Evolutionary conservation across 192 early-diverging fungal species (phyloP), one percentile per base, ranked within the genome.

Genomic region (Phlyctochytrium bullatum): DNA sequence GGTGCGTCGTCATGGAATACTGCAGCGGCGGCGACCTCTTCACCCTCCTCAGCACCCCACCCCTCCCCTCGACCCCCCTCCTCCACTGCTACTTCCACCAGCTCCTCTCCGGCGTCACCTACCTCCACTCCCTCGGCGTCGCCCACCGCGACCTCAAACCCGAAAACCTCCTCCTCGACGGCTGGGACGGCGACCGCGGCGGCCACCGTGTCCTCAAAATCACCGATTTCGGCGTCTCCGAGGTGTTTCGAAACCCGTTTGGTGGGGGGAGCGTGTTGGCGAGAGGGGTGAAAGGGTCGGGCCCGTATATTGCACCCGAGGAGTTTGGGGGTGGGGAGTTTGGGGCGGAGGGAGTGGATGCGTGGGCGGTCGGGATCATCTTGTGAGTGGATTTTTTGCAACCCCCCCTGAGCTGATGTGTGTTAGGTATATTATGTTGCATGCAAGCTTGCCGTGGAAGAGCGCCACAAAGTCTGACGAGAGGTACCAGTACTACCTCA

Each of bases 291-390:
- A 92, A 90, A 68, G 96, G 96, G 33, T 93, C 91, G n/a, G 93
- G 93, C 58, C 94, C 94, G 20, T 98, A 98, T 74, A 97, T 97
- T 81, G 94, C 96, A 23, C 96, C 95, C 3, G 95, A 96, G 59
- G 78, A 80, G 77, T 92, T 88, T 65, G 33, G 73, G 1, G 72
- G 68, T 34, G 82, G 84, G 67, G 85, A 84, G 53, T 98, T 96
- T 68, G 93, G 95, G 71, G 90, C 88, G 17, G 84, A 88, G 62
- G 81, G 86, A 25, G 88, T 92, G 12, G 95, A 98, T 71, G 76
- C 96, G 36, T 98, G 95, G 95, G 85, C 92, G 12, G 83, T 83
- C 27, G 93, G 91, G 31, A 85, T 96, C 6, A 90, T 93, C 1
- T 90, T 86, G 77, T 95, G 92, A 72, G 85, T 88, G 16, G 88